Evolutionary conservation across 345 rosid species (phyloP), one percentile per base, ranked within the genome.

Genomic region (Salix udensis): DNA sequence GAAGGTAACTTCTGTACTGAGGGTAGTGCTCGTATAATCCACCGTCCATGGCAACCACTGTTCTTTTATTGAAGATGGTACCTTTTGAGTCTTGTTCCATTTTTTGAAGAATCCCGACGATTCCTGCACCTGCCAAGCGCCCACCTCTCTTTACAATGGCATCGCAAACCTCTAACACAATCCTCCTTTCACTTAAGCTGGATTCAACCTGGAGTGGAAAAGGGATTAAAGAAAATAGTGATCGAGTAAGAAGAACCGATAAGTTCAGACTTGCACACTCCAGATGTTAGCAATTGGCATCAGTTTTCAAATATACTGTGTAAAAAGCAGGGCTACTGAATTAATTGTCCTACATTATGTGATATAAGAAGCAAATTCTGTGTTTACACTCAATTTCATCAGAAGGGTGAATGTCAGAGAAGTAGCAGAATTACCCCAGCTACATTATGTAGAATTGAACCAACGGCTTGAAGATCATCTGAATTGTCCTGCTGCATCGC

Each of bases 31-130:
- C 97, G 7, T 94, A 91, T 21, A 92, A 77, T 4, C 94, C 97
- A 34, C 95, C 98, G 3, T 92, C 97, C 91, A 87, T 89, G n/a
- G 97, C 97, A 65, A 91, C 97, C 24, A 90, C 97, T 0, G 92
- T 89, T 76, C 88, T 85, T 78, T 88, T 87, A 23, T 92, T 87
- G 0, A 84, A 88, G 44, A 87, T 74, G 23, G 82, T 58, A 36
- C 92, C 91, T 75, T 87, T 81, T 0, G 97, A 85, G 28, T 90
- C 96, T 52, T 81, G 84, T 76, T 87, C 98, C 83, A 91, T 85
- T 89, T 92, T 94, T 75, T 91, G 89, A 65, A 92, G 87, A 74
- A 92, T 83, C 42, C 96, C 91, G 2, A 91, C 98, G n/a, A 94
- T 88, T 55, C 98, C 97, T 7, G 97, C 97, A 50, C 97, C 97